phyloP scores from a whole-genome alignment of 257 asterid genomes.

The Perilla frutescens region DNA sequence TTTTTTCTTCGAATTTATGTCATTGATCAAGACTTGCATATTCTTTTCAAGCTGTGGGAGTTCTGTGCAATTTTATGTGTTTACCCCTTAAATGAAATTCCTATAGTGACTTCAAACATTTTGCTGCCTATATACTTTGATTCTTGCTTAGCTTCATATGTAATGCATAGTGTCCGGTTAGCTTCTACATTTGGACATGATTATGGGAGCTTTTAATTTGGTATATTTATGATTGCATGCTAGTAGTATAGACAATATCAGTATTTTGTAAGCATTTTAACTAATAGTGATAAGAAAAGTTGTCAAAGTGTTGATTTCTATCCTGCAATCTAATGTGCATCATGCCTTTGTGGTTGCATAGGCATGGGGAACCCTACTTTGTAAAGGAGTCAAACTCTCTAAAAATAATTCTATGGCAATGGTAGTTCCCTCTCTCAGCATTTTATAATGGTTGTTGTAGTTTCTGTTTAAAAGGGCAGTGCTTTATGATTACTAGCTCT shows the following conservation, averaged over 20 bases:
- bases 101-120: slow-evolving; percentile 1
- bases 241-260: not conserved
- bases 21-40: slow-evolving; percentile 6
- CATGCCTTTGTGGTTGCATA: not conserved
- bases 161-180: not conserved
- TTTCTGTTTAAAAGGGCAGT: slow-evolving; percentile 20
- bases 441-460: not conserved
- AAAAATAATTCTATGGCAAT: not conserved
- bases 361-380: slow-evolving; percentile 26
- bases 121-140: not conserved
- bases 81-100: not conserved
- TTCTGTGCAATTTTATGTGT: not conserved
- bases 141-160: slow-evolving; percentile 4
- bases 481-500: not conserved
- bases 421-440: slow-evolving; percentile 2
- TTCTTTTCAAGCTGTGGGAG: not conserved
- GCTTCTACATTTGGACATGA: not conserved
- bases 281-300: not conserved
- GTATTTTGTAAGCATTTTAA: slow-evolving; percentile 10
- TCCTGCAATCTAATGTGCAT: slow-evolving; percentile 4
- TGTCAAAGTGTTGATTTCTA: not conserved
- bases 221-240: not conserved
- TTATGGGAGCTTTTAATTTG: slow-evolving; percentile 8
- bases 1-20: not conserved
- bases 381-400: slow-evolving; percentile 1